These are phyloP conservation scores for Prunus padus DNA, from an alignment of 306 rosid species.

Conservation along the genomic window DNA sequence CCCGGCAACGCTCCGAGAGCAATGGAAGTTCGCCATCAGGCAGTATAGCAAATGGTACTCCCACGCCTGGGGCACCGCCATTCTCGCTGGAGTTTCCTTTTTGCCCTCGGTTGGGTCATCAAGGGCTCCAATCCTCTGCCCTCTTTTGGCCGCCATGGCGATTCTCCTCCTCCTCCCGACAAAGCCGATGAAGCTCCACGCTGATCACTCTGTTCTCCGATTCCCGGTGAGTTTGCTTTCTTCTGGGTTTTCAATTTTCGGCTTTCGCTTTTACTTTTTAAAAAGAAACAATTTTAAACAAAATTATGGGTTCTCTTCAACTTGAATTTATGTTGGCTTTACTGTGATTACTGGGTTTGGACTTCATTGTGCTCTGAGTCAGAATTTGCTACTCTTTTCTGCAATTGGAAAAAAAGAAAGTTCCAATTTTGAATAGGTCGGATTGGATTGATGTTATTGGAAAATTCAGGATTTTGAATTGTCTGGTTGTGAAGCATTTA, in stretches of 20 bases:
- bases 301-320: neutral
- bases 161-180: constrained; percentile 15
- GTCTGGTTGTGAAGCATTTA: neutral
- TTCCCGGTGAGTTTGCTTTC: constrained; percentile 22
- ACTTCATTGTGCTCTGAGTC: no score
- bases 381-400: no score
- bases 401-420: no score
- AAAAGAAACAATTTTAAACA: no score
- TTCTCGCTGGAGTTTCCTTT: constrained; percentile 89
- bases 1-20: constrained; percentile 78
- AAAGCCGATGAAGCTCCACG: constrained; percentile 23
- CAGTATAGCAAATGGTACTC: constrained; percentile 85
- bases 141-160: constrained; percentile 35
- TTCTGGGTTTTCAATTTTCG: neutral
- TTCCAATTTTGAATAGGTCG: neutral
- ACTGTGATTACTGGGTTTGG: neutral
- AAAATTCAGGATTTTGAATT: neutral
- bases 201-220: constrained; percentile 13
- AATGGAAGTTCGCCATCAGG: constrained; percentile 72
- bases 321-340: neutral
- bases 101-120: constrained; percentile 90
- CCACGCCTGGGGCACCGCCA: constrained; percentile 96
- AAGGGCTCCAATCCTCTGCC: constrained; percentile 88
- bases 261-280: neutral
- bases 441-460: neutral